Evolutionary conservation across 2,329 filamentous ascomycete species (phyloP).

Genomic region (Cercospora citrullina): DNA sequence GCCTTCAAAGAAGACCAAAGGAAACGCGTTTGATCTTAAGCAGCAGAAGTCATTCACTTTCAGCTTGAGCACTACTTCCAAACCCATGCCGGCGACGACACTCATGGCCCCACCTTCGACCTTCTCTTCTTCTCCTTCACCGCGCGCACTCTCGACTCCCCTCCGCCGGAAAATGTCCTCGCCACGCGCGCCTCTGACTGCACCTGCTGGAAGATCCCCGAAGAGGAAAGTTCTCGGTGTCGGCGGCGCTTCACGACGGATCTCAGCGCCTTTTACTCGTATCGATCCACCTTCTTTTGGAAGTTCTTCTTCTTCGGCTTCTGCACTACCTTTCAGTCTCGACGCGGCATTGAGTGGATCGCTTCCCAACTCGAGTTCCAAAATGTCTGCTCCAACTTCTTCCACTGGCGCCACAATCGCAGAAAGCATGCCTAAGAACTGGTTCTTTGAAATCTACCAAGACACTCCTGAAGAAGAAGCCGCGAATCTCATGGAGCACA

Average conservation of each 20-base stretch:
- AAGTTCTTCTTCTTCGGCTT: constrained; percentile 34
- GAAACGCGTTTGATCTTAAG: constrained; percentile 37
- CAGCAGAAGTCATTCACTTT: constrained; percentile 45
- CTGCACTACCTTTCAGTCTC: constrained; percentile 71
- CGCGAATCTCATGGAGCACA: constrained; percentile 89
- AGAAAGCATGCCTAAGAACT: constrained; percentile 59
- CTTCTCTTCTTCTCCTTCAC: constrained; percentile 23
- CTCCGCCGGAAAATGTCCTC: constrained; percentile 44
- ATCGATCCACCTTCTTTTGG: constrained; percentile 64
- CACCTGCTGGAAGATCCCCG: constrained; percentile 80
- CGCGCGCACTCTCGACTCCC: constrained; percentile 37
- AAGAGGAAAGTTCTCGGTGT: constrained; percentile 59
- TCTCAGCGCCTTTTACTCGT: constrained; percentile 64
- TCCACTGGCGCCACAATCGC: constrained; percentile 43
- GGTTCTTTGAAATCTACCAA: constrained; percentile 94
- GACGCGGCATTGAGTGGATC: constrained; percentile 80
- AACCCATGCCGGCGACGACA: constrained; percentile 19
- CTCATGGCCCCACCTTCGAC: constrained; percentile 40
- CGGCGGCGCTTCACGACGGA: constrained; percentile 56
- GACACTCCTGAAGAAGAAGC: constrained; percentile 88
- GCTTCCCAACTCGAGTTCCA: constrained; percentile 54
- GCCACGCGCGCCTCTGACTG: constrained; percentile 49
- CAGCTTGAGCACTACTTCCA: constrained; percentile 22
- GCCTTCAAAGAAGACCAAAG: constrained; percentile 57
- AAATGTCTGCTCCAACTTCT: constrained; percentile 33